Evolutionary conservation across 179 eudicot species (phyloP).

Genomic region (Beta lomatogona): DNA sequence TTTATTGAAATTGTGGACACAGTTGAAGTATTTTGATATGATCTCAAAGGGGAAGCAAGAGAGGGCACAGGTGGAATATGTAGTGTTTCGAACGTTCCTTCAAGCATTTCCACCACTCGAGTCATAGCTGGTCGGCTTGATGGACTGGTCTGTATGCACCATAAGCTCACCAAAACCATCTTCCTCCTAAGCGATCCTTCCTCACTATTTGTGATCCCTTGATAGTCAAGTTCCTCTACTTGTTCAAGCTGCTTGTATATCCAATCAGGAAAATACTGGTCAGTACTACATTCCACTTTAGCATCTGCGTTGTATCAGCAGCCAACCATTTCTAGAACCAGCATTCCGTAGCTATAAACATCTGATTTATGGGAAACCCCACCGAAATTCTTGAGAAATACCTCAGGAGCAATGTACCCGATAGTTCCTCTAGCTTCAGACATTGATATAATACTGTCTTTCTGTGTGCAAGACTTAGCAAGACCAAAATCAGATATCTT

Average conservation of each 20-base stretch:
- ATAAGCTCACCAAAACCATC: conserved; percentile 36
- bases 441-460: conserved; percentile 30
- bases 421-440: conserved; percentile 35
- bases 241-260: conserved; percentile 31
- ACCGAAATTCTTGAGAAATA: conserved; percentile 25
- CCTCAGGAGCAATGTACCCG: conserved; percentile 49
- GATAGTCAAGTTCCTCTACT: conserved; percentile 5
- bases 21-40: neutral
- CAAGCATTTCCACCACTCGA: conserved; percentile 33
- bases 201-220: conserved; percentile 11
- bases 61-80: conserved; percentile 21
- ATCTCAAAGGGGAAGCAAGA: conserved; percentile 1
- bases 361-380: conserved; percentile 38
- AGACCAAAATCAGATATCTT: conserved; percentile 45
- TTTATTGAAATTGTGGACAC: neutral
- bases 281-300: conserved; percentile 10
- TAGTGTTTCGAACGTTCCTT: conserved; percentile 20
- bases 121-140: conserved; percentile 25
- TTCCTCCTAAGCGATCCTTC: conserved; percentile 25
- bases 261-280: conserved; percentile 29
- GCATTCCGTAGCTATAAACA: conserved; percentile 40
- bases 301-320: conserved; percentile 11
- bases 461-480: conserved; percentile 26
- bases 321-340: conserved; percentile 37
- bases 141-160: conserved; percentile 36